Conservation (phyloP, 2,329 filamentous ascomycete species). For the Phialophora verrucosa region DNA sequence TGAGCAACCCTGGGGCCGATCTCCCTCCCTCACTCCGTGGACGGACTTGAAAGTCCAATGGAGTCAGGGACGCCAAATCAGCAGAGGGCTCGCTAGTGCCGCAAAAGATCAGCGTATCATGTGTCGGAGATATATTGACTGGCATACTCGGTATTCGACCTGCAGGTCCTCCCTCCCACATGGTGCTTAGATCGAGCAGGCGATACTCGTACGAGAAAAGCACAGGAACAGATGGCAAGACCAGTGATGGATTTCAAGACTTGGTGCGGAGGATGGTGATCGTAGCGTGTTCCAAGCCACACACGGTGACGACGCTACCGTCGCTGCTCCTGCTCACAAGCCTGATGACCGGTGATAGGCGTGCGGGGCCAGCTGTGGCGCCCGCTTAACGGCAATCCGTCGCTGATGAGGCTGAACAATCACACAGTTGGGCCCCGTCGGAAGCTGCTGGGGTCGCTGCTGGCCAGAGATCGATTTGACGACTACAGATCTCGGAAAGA, state of each 20-base stretch:
- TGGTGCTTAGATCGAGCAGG: not conserved
- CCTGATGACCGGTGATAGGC: not conserved
- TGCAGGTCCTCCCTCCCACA: not conserved
- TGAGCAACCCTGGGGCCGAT: conserved; percentile 2
- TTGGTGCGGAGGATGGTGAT: not conserved
- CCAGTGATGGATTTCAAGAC: not conserved
- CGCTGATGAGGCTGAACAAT: not conserved
- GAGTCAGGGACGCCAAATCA: conserved; percentile 14
- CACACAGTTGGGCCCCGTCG: not conserved
- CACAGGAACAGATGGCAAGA: not conserved
- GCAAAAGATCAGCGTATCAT: conserved; percentile 2
- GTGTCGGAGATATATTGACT: conserved; percentile 6
- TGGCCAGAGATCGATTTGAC: not conserved
- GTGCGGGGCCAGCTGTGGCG: not conserved
- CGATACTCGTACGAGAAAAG: not conserved
- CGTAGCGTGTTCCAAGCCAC: not conserved
- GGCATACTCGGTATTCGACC: not conserved
- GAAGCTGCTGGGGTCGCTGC: not conserved
- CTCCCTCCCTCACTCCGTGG: conserved; percentile 13
- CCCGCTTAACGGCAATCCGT: not conserved
- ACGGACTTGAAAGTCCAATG: conserved; percentile 19
- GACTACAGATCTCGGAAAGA: not conserved
- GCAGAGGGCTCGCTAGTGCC: conserved; percentile 3
- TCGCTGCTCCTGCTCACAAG: not conserved
- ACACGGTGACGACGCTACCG: not conserved